Base-by-base conservation (phyloP, 1,284 basidiomycete species). In the Rhodotorula sp. region DNA sequence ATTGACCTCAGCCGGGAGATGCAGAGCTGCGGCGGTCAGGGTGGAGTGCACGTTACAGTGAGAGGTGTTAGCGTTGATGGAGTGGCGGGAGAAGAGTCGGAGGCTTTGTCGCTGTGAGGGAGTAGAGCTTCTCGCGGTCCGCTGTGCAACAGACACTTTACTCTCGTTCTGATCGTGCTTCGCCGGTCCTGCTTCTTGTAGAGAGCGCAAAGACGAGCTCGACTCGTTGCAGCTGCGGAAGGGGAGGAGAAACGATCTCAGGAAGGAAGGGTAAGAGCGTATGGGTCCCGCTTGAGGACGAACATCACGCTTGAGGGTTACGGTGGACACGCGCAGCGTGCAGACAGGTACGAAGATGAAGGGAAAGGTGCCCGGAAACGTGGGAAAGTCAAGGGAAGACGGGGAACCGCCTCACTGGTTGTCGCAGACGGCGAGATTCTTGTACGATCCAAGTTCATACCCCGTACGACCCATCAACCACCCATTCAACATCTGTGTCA, bases 401-500 rank as follows among this genome's bases (percentile, higher is more conserved):
- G 13, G 10, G 36, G 22, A n/a, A 2, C 13, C 27, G 29, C 20
- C 53, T 36, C 44, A 24, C 24, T 55, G 54, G 54, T 55, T n/a
- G 13, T 5, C 3, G 36, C 60, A 61, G 0, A 57, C 46, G 34
- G 39, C 61, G 32, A 74, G 62, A 64, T 74, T 74, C 39, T 58
- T 46, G 55, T 34, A 51, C 1, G 55, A 51, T 0, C 64, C 64
- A 8, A 70, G 52, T 29, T 64, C 46, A 66, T 76, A 76, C 8
- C 72, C 72, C 0, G 70, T 72, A 2, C 30, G 27, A 13, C 71
- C 70, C n/a, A 67, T 44, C 17, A 76, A 49, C 74, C 74, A 76
- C 20, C 74, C 73, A 30, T 71, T 69, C 0, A 48, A 24, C 64
- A 74, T 68, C 54, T 74, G 73, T 30, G 49, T 51, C 8, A 74